Base-by-base conservation (phyloP, 169 alveolate genomes). In the Plasmodium yoelii region DNA sequence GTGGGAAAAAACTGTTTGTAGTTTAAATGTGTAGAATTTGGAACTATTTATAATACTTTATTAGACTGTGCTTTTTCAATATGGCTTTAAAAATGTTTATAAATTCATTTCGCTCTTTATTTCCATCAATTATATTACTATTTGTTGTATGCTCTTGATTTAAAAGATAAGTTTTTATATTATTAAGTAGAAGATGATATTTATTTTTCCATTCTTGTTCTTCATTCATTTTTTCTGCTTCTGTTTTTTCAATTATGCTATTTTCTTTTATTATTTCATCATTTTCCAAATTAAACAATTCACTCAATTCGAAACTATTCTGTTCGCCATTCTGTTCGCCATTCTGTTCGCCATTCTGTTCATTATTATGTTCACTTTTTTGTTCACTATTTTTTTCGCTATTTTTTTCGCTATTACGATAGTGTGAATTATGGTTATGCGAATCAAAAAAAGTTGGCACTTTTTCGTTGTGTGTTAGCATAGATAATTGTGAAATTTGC, bases 221-320 rank as follows among this genome's bases (percentile, higher is more conserved):
- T 26, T 82, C 90, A 1, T 51, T 67, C 22, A 26, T 7, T 70
- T 56, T 82, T 28, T 82, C 90, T 15, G n/a, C 63, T n/a, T 82
- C 22, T 39, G 68, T 82, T 67, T 65, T 42, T 19, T 82, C 90
- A 39, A 67, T 24, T 19, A 82, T 70, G 42, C 19, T 67, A 12
- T 67, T 44, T 56, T 82, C 90, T 47, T 82, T 82, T 56, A 34
- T 65, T 53, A 67, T 22, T 67, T 82, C 90, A 19, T 82, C 90
- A 15, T 53, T 71, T 47, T 44, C 84, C 72, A 82, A 28, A 39
- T 42, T 82, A 46, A 53, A 60, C 1, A 82, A 44, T 44, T 82
- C 90, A 7, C 19, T 2, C 5, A 42, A 9, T 5, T 82, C 84
- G 26, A 67, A 57, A 12, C 5, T 49, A 42, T 72, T 53, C 34